Evolutionary conservation across 2,329 filamentous ascomycete species (phyloP), one percentile per base, ranked within the genome.

Genomic region (Mycocentrospora acerina): DNA sequence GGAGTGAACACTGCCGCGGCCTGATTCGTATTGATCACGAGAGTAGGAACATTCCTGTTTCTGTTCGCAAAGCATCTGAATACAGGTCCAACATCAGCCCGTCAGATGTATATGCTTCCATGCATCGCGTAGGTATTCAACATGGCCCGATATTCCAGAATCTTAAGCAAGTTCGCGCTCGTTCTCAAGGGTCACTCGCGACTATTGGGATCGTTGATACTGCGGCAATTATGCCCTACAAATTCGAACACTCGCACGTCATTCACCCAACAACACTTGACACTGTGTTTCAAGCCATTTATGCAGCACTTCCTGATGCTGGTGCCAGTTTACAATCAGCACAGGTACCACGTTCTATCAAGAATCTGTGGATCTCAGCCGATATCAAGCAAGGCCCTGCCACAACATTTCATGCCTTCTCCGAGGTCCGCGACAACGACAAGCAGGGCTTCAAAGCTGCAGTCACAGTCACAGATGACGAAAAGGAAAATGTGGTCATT

Each of bases 1-100:
- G 52, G 50, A 43, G 28, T 2, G 41, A 53, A 35, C 46, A 53
- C 19, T 53, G 49, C 18, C 28, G 34, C 5, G 52, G 52, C 4
- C 28, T 46, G 6, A 44, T 51, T 18, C 39, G 37, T 3, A 32
- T 37, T 10, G 28, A 37, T 13, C 15, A 19, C 13, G 35, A 15
- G 6, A 32, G 29, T n/a, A 10, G 5, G n/a, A 7, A 6, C 12
- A n/a, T 7, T 4, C 14, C 29, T 24, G 36, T 39, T 3, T 12
- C 29, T 13, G 16, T 39, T 6, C 17, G 24, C 16, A 14, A 38
- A 22, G 11, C 22, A 7, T 18, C 35, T 10, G 35, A 38, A 4
- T 38, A 32, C 18, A 13, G 35, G 6, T 13, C 19, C n/a, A 19
- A 29, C 5, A 29, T 38, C 22, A 24, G 30, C 24, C 37, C 37